Evolutionary conservation across 345 rosid species (phyloP), one percentile per base, ranked within the genome.

Genomic region (Cardamine chenopodiifolia): DNA sequence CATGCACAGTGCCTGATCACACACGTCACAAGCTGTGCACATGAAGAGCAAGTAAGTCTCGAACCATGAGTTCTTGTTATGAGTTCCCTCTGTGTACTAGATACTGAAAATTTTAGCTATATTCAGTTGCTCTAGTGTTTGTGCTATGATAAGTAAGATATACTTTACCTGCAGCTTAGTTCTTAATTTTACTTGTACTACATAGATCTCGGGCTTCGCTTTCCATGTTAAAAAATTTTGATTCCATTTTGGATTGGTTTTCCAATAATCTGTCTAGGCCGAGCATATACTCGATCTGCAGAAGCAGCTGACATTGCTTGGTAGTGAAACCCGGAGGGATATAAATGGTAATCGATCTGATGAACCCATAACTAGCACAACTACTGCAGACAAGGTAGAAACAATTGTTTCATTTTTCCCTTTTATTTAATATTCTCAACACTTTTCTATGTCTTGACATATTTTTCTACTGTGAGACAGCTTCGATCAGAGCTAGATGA

Each of bases 1-100:
- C 97, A 95, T 77, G 82, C 97, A 10, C 89, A 89, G 56, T 92
- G 97, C 83, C 71, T 92, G 74, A 89, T 95, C 78, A 90, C 99
- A 58, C 62, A 62, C 71, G 70, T 70, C 19, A 75, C 78, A 54
- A 68, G 78, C 66, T 78, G 79, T 62, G 74, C 63, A 25, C 78
- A 74, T 5, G 72, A 79, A 74, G 78, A 52, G 45, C 75, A 77
- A 48, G 78, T 76, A 63, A 62, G 74, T 69, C 62, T 5, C 1
- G 28, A 70, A 42, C 63, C 14, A 17, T 32, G 39, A 62, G 18
- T 13, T 47, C 74, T 23, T 68, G 47, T 32, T n/a, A 32, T 57
- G 67, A 47, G 49, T 47, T 52, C 65, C n/a, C 35, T 28, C 31
- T 53, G 65, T 50, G 2, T 54, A 40, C 29, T 52, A 20, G 47